Base-by-base conservation (phyloP, 116 monocot genomes). In the Iris pallida region DNA sequence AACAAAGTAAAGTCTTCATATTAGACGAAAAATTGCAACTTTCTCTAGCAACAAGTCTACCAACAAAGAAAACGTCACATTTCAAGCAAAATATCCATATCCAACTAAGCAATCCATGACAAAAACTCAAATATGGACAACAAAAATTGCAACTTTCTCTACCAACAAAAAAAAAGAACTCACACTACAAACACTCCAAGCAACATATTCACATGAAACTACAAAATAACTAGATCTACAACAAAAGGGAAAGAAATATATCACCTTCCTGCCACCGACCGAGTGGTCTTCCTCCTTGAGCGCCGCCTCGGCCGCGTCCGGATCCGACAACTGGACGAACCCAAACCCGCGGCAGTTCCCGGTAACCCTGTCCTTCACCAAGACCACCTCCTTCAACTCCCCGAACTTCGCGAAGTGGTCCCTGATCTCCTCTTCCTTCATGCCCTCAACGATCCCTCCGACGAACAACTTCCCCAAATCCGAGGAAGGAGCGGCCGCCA, bases 401-500 rank as follows among this genome's bases (percentile, higher is more conserved):
- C 82, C 82, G 18, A 66, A 82, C 45, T 61, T 59, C 7, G n/a
- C 20, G 18, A 82, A 82, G 57, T 82, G 67, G 17, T 53, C 75
- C 55, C n/a, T 63, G 11, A 82, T 70, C 65, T 51, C 67, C 13
- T 74, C 78, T 57, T 78, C 78, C 43, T 51, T 67, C 49, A 78
- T 67, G 55, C 61, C 78, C 41, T 71, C 66, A 45, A 74, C 67
- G 64, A 82, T 75, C 64, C 78, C 71, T 18, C 82, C 82, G 8
- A 82, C 65, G 74, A 82, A 82, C 47, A 82, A 8, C 66, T 82
- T 82, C 55, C 61, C 57, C 42, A 18, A 43, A 17, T 69, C 78
- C 55, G 67, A 6, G 15, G 42, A 43, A 4, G 18, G 42, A 55
- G 30, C 54, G 7, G 51, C 41, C 30, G 53, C 7, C n/a, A n/a